Evolutionary conservation across 2,329 filamentous ascomycete genomes (phyloP), one percentile per base, ranked within the genome.

Genomic region (Tricladium varicosporioides): DNA sequence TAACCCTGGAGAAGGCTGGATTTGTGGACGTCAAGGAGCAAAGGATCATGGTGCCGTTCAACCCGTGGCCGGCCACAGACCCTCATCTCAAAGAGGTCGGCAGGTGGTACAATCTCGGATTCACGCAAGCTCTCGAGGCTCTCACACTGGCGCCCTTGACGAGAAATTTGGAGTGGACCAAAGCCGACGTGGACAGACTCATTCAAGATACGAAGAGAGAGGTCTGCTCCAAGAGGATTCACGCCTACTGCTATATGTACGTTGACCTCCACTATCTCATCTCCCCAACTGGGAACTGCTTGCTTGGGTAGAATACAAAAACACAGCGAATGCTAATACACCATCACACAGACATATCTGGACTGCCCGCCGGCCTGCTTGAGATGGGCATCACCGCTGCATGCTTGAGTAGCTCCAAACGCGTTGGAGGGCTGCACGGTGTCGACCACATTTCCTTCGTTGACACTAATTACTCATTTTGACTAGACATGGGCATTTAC

Each of bases 31-130:
- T 97, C 64, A 81, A 82, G 61, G 86, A 93, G 70, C 78, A 83
- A 59, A 79, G 84, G 51, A 84, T 89, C 60, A 80, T 80, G 57
- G 76, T 93, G 36, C 89, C 91, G 31, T 79, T 91, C 68, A 93
- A 88, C 67, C 84, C 86, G 19, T 93, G 89, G 88, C 14, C 13
- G 15, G 82, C 84, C 57, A 71, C 76, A 22, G 84, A 90, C 64
- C 76, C 80, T 22, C 78, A 84, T 61, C 79, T 85, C 63, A 86
- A 84, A 60, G 81, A 87, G 46, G 80, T 92, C 53, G 91, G 89
- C 31, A 80, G 85, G 57, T 96, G 90, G 89, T 96, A 95, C 74
- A 92, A 93, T 68, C 76, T 93, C 19, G 87, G 85, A 42, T 78
- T 96, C 64, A 85, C 81, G 10, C 84, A 89, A 67, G 88, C 88